A percentile compares a stretch with the other conserved stretches of the same genome.
phyloP scores from a whole-genome alignment of 306 rosid species.

The Nissolia schottii region DNA sequence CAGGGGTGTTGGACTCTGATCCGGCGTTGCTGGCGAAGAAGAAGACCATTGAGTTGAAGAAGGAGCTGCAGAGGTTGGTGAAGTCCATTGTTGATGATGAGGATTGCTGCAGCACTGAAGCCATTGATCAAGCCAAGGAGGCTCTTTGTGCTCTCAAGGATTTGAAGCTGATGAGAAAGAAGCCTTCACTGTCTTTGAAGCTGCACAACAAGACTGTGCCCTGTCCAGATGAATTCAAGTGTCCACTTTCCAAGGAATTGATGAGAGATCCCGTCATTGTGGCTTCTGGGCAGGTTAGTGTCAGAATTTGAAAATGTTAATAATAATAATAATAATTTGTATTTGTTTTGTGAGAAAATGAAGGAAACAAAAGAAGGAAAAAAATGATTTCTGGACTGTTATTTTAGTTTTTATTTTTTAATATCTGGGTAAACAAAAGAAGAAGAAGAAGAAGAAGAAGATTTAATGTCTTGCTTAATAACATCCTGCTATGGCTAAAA shows the following conservation, averaged over 20 bases:
- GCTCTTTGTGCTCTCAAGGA: slow-evolving; percentile 54
- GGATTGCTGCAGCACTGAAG: slow-evolving; percentile 41
- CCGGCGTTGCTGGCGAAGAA: slow-evolving; percentile 53
- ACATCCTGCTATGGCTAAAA: background rate
- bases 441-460: too few relatives aligned
- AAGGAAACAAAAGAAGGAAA: background rate
- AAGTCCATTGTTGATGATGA: slow-evolving; percentile 63
- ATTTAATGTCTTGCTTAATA: too few relatives aligned
- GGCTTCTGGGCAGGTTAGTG: slow-evolving; percentile 79
- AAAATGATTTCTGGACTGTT: background rate
- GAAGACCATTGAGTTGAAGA: slow-evolving; percentile 66
- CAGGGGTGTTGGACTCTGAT: slow-evolving; percentile 58
- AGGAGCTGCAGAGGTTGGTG: slow-evolving; percentile 61
- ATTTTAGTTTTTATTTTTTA: background rate
- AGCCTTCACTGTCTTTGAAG: slow-evolving; percentile 47
- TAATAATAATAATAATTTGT: background rate
- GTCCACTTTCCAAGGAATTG: slow-evolving; percentile 82
- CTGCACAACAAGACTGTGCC: slow-evolving; percentile 32
- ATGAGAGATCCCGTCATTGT: slow-evolving; percentile 95
- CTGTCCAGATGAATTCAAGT: slow-evolving; percentile 69
- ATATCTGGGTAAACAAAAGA: background rate
- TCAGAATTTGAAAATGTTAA: background rate
- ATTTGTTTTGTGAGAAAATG: slow-evolving; percentile 27
- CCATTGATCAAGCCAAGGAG: slow-evolving; percentile 62
- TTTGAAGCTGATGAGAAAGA: slow-evolving; percentile 48